Conservation (phyloP, 495 filamentous ascomycete species). For the Acidomyces sp. region DNA sequence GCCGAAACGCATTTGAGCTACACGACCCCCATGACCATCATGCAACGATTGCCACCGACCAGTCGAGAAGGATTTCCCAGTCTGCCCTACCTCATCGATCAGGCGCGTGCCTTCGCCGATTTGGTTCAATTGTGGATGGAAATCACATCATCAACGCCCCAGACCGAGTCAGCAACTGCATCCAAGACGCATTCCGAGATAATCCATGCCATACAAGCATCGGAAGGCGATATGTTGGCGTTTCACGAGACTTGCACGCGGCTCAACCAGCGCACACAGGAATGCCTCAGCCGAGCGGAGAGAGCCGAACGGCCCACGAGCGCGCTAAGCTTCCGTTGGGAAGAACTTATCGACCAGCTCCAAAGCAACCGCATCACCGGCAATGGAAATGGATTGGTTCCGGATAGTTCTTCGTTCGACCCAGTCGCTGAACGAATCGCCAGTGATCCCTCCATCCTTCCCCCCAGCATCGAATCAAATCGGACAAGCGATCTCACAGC, state of each 20-base stretch:
- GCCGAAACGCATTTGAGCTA: constrained; percentile 37
- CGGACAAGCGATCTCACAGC: neutral
- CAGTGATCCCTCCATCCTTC: constrained; percentile 11
- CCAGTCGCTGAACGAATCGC: constrained; percentile 4
- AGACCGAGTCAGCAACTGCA: neutral
- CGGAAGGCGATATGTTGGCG: constrained; percentile 48
- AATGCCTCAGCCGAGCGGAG: constrained; percentile 60
- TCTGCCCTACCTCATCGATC: constrained; percentile 87
- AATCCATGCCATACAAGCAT: constrained; percentile 29
- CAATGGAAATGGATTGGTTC: constrained; percentile 5
- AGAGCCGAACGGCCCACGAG: constrained; percentile 51
- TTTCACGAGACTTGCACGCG: constrained; percentile 66
- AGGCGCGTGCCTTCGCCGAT: constrained; percentile 75
- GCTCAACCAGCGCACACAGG: constrained; percentile 59
- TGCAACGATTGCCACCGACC: constrained; percentile 65
- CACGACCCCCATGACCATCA: constrained; percentile 82
- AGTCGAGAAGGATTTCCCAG: constrained; percentile 89
- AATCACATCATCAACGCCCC: constrained; percentile 24
- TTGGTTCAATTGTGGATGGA: constrained; percentile 76
- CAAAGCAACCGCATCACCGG: constrained; percentile 4
- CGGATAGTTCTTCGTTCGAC: constrained; percentile 5
- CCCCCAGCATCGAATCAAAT: constrained; percentile 1
- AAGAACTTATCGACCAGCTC: constrained; percentile 52
- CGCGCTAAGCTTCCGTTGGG: constrained; percentile 49
- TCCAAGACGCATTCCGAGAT: constrained; percentile 8